These are phyloP conservation scores for Gilbertella persicaria DNA, from an alignment of 371 early-diverging fungal genomes.

Conservation along the genomic window DNA sequence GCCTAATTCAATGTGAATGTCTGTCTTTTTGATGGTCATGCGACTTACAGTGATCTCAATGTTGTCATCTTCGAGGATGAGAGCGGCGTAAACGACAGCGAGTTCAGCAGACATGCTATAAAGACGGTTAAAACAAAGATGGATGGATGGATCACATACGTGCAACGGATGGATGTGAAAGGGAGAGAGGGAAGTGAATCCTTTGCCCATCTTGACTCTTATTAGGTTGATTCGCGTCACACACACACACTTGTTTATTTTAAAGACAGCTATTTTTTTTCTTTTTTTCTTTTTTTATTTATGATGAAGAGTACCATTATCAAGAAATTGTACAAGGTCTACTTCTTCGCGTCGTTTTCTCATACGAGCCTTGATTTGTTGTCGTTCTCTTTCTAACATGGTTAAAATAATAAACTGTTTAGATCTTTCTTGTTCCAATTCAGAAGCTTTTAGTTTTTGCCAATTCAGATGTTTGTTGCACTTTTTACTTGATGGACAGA, in stretches of 20 bases:
- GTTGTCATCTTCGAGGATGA: constrained; percentile 97
- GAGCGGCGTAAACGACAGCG: constrained; percentile 95
- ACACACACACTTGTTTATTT: too few species aligned
- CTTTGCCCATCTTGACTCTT: too few species aligned
- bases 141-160: too few species aligned
- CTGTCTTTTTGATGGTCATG: too few species aligned
- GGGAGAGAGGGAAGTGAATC: too few species aligned
- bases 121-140: too few species aligned
- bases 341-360: constrained; percentile 39
- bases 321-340: constrained; percentile 30
- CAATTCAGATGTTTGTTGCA: constrained; percentile 53
- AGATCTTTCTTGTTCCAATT: constrained; percentile 55
- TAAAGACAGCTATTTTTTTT: too few species aligned
- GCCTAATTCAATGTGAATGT: constrained; percentile 61
- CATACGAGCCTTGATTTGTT: constrained; percentile 46
- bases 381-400: constrained; percentile 38
- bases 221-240: too few species aligned
- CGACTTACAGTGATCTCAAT: constrained; percentile 95
- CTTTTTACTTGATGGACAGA: constrained; percentile 32
- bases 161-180: too few species aligned
- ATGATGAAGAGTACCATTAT: constrained; percentile 27
- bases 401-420: constrained; percentile 35
- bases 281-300: too few species aligned
- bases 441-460: constrained; percentile 51
- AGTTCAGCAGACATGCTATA: constrained; percentile 74